Base-by-base conservation (phyloP, 352 stramenopile genomes). In the Globisporangium paddicum region DNA sequence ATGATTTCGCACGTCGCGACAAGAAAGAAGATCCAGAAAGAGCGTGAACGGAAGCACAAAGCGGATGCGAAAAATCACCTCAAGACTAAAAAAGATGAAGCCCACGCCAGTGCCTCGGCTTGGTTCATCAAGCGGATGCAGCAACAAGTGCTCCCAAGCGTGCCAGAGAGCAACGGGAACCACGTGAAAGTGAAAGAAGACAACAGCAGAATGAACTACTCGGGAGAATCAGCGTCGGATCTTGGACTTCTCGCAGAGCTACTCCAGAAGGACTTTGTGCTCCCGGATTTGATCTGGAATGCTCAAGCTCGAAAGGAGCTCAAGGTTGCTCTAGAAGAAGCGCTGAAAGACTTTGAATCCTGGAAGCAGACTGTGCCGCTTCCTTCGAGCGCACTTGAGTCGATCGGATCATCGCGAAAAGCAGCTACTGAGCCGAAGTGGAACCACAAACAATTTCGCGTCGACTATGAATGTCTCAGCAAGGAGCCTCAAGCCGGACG, bases 251-350 rank as follows among this genome's bases (percentile, higher is more conserved):
- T 95, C n/a, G 76, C 72, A 19, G 70, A 76, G 55, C 69, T 95
- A 57, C 48, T 95, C 1, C 62, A 79, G 14, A 86, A 85, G 23
- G 79, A 90, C 56, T 93, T 90, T 32, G 62, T 86, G 40, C 73
- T 93, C 2, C 85, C 83, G 5, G 85, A 95, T 44, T 66, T 93
- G 34, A 87, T 95, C 35, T 95, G 85, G 85, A 87, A 90, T 38
- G 67, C 79, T 14, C 41, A 67, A 23, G 84, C 75, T 3, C 70
- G 82, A 44, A 50, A 65, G 30, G 81, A 93, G 58, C 60, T 95
- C 10, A 78, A 79, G 58, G 18, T 52, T 21, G 67, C 76, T 21
- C 68, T 90, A 5, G 67, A 77, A 38, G 64, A 63, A 21, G 65
- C 71, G 19, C 77, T 88, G 18, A 55, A 82, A 18, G 65, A 69